These are phyloP conservation scores for Eimeria zaria DNA, from an alignment of 169 alveolate species.

Conservation along the genomic window DNA sequence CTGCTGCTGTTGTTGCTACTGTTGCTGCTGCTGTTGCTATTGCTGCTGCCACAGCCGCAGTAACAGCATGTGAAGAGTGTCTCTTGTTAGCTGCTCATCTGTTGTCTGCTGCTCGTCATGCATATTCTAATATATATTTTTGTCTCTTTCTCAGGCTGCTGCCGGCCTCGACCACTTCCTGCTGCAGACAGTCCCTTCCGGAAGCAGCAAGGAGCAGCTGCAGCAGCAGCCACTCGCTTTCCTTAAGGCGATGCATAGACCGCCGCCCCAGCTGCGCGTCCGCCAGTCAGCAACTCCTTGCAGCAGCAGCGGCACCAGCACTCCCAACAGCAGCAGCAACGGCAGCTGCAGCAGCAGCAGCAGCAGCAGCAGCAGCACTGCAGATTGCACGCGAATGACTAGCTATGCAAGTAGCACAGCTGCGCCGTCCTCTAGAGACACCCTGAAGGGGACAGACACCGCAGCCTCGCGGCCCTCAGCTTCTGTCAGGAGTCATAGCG, in stretches of 20 bases:
- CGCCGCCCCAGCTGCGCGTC: constrained; percentile 29
- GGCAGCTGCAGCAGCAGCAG: constrained; percentile 21
- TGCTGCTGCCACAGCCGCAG: constrained; percentile 13
- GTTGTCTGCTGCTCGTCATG: background rate
- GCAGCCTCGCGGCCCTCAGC: constrained; percentile 13
- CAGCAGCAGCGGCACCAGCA: constrained; percentile 12
- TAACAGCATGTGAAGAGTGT: background rate
- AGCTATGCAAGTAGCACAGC: constrained; percentile 10
- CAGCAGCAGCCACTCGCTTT: constrained; percentile 17
- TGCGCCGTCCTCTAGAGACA: background rate
- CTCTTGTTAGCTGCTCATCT: background rate
- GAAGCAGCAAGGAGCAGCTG: background rate
- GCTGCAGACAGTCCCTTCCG: constrained; percentile 18
- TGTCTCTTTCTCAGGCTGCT: constrained; percentile 27
- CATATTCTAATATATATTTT: background rate
- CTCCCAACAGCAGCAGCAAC: background rate
- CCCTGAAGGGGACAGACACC: background rate
- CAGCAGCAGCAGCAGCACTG: constrained; percentile 71
- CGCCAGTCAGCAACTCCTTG: constrained; percentile 4
- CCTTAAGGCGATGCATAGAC: constrained; percentile 37
- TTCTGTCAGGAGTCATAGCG: constrained; percentile 19
- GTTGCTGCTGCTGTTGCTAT: background rate
- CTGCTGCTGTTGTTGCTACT: background rate
- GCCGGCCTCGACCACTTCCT: constrained; percentile 49
- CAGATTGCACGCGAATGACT: constrained; percentile 48